phyloP scores from a whole-genome alignment of 805 yeast species.

The Kodamaea fukazawae region DNA sequence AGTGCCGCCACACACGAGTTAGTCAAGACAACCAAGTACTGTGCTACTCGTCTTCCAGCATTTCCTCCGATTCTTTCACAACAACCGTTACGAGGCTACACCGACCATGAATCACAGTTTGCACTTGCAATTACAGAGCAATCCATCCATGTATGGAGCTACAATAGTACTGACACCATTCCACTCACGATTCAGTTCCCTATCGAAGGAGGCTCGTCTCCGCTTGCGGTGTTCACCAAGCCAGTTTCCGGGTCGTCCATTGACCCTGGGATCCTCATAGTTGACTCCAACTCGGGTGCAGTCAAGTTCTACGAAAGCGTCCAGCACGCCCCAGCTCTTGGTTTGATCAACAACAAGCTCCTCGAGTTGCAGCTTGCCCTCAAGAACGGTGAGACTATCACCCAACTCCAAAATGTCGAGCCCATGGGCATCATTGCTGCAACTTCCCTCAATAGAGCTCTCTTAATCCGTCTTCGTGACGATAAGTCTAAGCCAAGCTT shows the following conservation, averaged over 20 bases:
- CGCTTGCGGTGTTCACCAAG: constrained; percentile 56
- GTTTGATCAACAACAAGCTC: constrained; percentile 46
- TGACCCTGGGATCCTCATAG: constrained; percentile 70
- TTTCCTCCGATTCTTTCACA: constrained; percentile 44
- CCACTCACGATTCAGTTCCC: constrained; percentile 60
- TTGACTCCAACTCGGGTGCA: constrained; percentile 57
- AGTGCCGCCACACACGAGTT: constrained; percentile 18
- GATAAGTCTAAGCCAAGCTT: constrained; percentile 59
- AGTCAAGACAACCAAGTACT: constrained; percentile 56
- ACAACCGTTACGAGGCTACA: constrained; percentile 33
- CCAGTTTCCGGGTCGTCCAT: constrained; percentile 50
- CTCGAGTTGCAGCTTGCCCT: constrained; percentile 43
- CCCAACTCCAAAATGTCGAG: constrained; percentile 56
- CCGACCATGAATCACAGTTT: constrained; percentile 47
- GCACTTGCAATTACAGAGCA: constrained; percentile 50
- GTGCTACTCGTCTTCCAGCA: constrained; percentile 56
- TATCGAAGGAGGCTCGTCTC: constrained; percentile 28
- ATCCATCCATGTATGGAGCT: constrained; percentile 66
- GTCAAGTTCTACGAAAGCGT: constrained; percentile 73
- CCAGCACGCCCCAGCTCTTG: constrained; percentile 64
- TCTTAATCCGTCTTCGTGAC: constrained; percentile 64
- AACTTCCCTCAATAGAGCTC: constrained; percentile 66
- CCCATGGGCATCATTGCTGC: constrained; percentile 74
- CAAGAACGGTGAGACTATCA: constrained; percentile 52
- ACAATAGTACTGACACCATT: constrained; percentile 55